phyloP scores from a whole-genome alignment of 495 filamentous ascomycete species.

The Aspergillus haitiensis region DNA sequence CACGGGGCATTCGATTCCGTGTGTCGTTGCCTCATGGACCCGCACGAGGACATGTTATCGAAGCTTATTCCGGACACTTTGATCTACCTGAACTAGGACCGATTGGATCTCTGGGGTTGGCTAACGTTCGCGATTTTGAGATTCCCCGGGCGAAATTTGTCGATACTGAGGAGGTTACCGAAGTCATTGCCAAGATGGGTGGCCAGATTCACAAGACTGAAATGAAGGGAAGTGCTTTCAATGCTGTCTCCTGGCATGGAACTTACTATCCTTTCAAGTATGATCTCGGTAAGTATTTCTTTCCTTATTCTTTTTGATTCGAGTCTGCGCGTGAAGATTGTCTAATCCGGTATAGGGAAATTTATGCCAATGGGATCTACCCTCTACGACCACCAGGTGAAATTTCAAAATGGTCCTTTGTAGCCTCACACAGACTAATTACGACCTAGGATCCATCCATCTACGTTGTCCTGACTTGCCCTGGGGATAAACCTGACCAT shows the following conservation, averaged over 20 bases:
- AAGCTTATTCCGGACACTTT: conserved; percentile 12
- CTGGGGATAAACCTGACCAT: conserved; percentile 10
- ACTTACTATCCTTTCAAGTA: conserved; percentile 16
- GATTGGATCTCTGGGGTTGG: conserved; percentile 6
- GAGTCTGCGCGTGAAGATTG: neutral
- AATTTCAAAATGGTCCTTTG: neutral
- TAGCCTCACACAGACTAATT: neutral
- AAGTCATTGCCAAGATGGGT: conserved; percentile 10
- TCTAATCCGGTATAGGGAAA: neutral
- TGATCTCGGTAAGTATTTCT: conserved; percentile 1
- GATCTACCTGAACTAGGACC: conserved; percentile 11
- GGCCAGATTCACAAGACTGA: conserved; percentile 2
- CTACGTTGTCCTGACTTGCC: conserved; percentile 7
- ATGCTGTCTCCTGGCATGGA: conserved; percentile 11
- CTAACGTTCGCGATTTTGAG: conserved; percentile 10
- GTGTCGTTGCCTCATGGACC: conserved; percentile 6
- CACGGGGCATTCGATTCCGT: conserved; percentile 5
- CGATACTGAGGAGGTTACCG: conserved; percentile 10
- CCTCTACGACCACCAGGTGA: conserved; percentile 12
- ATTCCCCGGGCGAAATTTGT: conserved; percentile 6
- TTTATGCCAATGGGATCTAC: conserved; percentile 14
- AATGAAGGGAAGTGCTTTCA: conserved; percentile 13
- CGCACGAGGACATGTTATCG: conserved; percentile 9
- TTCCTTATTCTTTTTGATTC: neutral
- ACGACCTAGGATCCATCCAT: conserved; percentile 8